phyloP scores from a whole-genome alignment of 441 rosid species.

The Eruca vesicaria region DNA sequence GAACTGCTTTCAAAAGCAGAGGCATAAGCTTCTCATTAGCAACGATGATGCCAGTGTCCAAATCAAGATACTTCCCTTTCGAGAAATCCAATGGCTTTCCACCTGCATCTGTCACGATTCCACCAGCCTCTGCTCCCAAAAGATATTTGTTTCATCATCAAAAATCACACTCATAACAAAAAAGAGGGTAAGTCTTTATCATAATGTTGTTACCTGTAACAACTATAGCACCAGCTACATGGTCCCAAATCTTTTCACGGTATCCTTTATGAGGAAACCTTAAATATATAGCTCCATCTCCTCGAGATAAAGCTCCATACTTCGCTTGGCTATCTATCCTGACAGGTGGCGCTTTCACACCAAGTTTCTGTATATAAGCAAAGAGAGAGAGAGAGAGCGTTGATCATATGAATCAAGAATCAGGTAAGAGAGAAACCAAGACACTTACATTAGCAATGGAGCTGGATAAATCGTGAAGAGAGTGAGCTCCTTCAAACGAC shows the following conservation, averaged over 20 bases:
- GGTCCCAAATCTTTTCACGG: slow-evolving; percentile 97
- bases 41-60: slow-evolving; percentile 79
- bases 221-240: slow-evolving; percentile 92
- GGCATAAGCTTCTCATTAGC: slow-evolving; percentile 92
- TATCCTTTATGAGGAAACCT: slow-evolving; percentile 86
- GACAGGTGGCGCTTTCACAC: slow-evolving; percentile 89
- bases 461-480: slow-evolving; percentile 67
- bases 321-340: slow-evolving; percentile 98
- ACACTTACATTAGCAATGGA: slow-evolving; percentile 65
- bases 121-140: slow-evolving; percentile 81
- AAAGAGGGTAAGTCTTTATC: background rate
- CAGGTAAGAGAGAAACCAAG: background rate
- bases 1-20: slow-evolving; percentile 70
- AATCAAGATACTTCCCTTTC: slow-evolving; percentile 74
- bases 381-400: background rate
- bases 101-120: slow-evolving; percentile 70
- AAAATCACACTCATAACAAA: too few relatives aligned
- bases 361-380: slow-evolving; percentile 66
- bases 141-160: too few relatives aligned
- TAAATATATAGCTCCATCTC: slow-evolving; percentile 90
- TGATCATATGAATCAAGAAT: background rate
- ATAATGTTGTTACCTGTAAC: slow-evolving; percentile 62
- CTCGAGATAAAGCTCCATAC: slow-evolving; percentile 91
- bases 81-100: slow-evolving; percentile 90
- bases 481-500: slow-evolving; percentile 88